phyloP scores from a whole-genome alignment of 345 rosid species.

The Clausena lansium region DNA sequence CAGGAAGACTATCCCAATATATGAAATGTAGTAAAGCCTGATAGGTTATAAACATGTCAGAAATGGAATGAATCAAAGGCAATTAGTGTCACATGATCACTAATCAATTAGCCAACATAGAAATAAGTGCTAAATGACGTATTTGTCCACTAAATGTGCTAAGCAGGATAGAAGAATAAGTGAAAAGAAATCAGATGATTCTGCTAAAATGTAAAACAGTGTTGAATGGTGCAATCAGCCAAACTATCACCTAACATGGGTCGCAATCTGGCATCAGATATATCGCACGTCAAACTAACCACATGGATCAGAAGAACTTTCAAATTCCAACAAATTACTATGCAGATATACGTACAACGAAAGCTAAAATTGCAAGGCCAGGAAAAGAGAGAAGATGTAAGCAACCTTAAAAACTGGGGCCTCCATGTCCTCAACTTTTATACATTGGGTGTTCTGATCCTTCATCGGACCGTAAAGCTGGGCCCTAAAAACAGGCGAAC shows the following conservation, averaged over 20 bases:
- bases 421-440: slow-evolving; percentile 54
- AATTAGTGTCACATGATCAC: neutral
- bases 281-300: neutral
- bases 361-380: neutral
- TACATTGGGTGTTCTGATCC: slow-evolving; percentile 45
- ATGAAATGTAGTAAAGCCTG: slow-evolving; percentile 67
- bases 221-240: neutral
- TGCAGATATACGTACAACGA: neutral
- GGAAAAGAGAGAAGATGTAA: neutral
- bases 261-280: neutral
- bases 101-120: neutral
- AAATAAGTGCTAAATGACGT: neutral
- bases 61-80: neutral
- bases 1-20: slow-evolving; percentile 60
- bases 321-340: neutral
- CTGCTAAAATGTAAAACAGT: neutral
- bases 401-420: slow-evolving; percentile 53
- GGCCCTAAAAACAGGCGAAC: slow-evolving; percentile 59
- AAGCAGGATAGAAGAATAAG: neutral
- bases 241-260: neutral
- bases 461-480: slow-evolving; percentile 64
- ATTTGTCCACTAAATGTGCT: neutral
- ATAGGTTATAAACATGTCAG: slow-evolving; percentile 5
- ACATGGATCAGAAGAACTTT: no score
- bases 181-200: neutral